These are phyloP conservation scores for Brasenia schreberi DNA, from an alignment of 164 flowering plant genomes.

Conservation along the genomic window DNA sequence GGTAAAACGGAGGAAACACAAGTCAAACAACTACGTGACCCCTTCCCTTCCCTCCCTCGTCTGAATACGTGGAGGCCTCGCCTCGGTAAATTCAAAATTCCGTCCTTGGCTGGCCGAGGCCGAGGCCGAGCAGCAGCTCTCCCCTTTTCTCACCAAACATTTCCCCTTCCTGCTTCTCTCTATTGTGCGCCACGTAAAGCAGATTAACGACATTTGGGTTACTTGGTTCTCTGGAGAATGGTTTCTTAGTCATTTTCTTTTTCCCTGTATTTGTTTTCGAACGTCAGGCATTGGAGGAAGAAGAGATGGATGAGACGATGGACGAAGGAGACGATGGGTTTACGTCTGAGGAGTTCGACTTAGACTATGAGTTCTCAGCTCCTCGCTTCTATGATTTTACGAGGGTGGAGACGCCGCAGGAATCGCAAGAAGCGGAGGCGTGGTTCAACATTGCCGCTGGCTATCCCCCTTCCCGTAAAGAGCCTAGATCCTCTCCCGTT, in stretches of 20 bases:
- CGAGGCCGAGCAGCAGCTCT: no score
- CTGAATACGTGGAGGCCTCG: no score
- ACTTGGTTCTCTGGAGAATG: background rate
- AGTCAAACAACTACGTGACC: no score
- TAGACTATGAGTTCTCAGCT: slow-evolving; percentile 87
- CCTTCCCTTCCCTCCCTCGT: no score
- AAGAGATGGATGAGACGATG: background rate
- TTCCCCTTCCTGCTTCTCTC: no score
- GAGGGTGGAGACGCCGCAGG: slow-evolving; percentile 33
- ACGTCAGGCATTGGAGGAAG: background rate
- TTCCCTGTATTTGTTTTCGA: background rate
- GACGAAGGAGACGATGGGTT: slow-evolving; percentile 5
- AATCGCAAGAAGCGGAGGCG: slow-evolving; percentile 47
- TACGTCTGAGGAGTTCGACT: slow-evolving; percentile 42
- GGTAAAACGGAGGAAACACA: no score
- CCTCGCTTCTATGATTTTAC: slow-evolving; percentile 55
- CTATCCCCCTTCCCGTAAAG: slow-evolving; percentile 68
- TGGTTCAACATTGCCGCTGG: slow-evolving; percentile 63
- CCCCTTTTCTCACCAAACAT: no score
- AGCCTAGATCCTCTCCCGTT: background rate
- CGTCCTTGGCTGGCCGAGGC: no score
- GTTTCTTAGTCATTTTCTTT: background rate
- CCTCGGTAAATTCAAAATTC: no score
- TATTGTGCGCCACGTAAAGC: no score
- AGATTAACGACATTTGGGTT: no score